These are phyloP conservation scores for Nyssa sinensis DNA, from an alignment of 148 eudicot species.

Conservation along the genomic window DNA sequence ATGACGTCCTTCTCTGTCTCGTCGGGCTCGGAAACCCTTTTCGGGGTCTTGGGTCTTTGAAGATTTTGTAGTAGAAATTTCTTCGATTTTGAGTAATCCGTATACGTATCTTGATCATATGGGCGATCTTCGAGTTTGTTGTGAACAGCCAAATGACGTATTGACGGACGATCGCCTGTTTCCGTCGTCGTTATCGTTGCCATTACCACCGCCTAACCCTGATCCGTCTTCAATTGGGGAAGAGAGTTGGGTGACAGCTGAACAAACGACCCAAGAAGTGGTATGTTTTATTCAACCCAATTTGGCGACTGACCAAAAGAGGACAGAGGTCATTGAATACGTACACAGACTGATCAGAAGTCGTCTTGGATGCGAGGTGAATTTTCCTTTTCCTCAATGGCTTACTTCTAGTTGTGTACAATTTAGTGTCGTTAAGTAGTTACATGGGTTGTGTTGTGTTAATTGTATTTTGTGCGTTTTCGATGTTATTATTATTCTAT, in stretches of 20 bases:
- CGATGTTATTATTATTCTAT: background rate
- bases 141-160: conserved; percentile 13
- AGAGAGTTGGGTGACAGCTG: conserved; percentile 28
- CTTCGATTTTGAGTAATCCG: background rate
- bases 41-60: background rate
- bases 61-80: too few species aligned
- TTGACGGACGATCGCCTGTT: conserved; percentile 1
- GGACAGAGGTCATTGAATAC: conserved; percentile 41
- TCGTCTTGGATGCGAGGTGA: conserved; percentile 39
- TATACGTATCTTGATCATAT: background rate
- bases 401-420: background rate
- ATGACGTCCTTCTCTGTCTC: background rate
- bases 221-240: conserved; percentile 28
- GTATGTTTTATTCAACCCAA: conserved; percentile 43
- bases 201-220: conserved; percentile 8
- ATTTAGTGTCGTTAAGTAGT: background rate
- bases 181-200: background rate
- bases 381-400: conserved; percentile 8
- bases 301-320: conserved; percentile 40
- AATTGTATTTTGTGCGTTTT: background rate
- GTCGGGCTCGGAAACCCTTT: background rate
- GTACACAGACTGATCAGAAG: conserved; percentile 34
- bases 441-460: conserved; percentile 1
- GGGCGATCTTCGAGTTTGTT: conserved; percentile 16
- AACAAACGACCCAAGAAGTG: conserved; percentile 34